Evolutionary conservation across 2,329 filamentous ascomycete genomes (phyloP).

Genomic region (Colletotrichum sp.): DNA sequence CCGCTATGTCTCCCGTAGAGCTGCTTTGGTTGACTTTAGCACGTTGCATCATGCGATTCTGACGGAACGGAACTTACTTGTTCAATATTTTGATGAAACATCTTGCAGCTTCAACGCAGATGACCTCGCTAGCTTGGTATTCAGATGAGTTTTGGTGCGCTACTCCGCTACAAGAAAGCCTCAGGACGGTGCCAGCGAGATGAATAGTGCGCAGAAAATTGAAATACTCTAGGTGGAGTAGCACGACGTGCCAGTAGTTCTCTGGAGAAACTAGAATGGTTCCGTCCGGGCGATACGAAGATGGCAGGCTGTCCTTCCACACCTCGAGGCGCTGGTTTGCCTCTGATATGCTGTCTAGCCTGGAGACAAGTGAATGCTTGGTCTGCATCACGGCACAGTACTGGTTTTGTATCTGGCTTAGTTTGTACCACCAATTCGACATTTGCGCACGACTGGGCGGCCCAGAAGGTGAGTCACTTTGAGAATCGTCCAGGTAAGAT

Average conservation of each 20-base stretch:
- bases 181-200: not conserved
- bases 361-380: not conserved
- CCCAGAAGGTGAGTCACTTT: not conserved
- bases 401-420: not conserved
- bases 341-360: not conserved
- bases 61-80: not conserved
- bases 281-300: not conserved
- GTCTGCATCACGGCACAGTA: not conserved
- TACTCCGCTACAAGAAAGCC: not conserved
- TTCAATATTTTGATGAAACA: not conserved
- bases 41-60: not conserved
- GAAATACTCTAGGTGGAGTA: not conserved
- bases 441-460: not conserved
- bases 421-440: not conserved
- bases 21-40: not conserved
- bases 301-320: not conserved
- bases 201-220: not conserved
- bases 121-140: not conserved
- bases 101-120: not conserved
- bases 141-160: not conserved
- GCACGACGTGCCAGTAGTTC: not conserved
- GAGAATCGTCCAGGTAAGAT: not conserved
- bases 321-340: too few species aligned
- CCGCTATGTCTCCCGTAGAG: not conserved
- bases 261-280: not conserved